Conservation (phyloP, 2,329 filamentous ascomycete species). For the Pyricularia sp. region DNA sequence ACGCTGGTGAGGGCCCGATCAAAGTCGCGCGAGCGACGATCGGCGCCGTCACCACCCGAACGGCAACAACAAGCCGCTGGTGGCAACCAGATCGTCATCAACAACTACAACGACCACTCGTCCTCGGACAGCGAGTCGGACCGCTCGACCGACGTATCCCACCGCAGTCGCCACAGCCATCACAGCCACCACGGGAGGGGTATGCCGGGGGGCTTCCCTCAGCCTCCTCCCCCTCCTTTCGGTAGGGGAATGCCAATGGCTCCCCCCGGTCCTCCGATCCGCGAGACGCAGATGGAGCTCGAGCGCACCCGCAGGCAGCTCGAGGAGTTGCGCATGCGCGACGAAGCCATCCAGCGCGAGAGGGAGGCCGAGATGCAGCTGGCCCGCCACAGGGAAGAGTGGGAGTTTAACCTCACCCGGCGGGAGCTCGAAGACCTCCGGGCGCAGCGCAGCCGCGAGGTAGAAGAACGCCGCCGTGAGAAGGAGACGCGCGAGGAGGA, state of each 20-base stretch:
- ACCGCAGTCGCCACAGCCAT: neutral
- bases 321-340: constrained; percentile 25
- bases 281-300: constrained; percentile 21
- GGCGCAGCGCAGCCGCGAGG: constrained; percentile 19
- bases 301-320: constrained; percentile 30
- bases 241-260: neutral
- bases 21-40: constrained; percentile 35
- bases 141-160: constrained; percentile 1
- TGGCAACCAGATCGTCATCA: constrained; percentile 35
- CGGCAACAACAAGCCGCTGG: constrained; percentile 14
- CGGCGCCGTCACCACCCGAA: constrained; percentile 20
- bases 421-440: constrained; percentile 30
- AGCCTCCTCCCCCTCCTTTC: neutral
- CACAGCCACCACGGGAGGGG: constrained; percentile 3
- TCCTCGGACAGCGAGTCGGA: constrained; percentile 31
- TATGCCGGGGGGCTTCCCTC: neutral
- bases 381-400: constrained; percentile 12
- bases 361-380: constrained; percentile 19
- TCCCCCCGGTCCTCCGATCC: neutral
- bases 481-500: constrained; percentile 34
- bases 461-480: constrained; percentile 22
- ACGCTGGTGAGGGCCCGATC: constrained; percentile 34
- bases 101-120: constrained; percentile 35
- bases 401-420: constrained; percentile 25
- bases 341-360: constrained; percentile 8